These are phyloP conservation scores for Aspergillus carlsbadensis DNA, from an alignment of 495 filamentous ascomycete genomes.

Conservation along the genomic window DNA sequence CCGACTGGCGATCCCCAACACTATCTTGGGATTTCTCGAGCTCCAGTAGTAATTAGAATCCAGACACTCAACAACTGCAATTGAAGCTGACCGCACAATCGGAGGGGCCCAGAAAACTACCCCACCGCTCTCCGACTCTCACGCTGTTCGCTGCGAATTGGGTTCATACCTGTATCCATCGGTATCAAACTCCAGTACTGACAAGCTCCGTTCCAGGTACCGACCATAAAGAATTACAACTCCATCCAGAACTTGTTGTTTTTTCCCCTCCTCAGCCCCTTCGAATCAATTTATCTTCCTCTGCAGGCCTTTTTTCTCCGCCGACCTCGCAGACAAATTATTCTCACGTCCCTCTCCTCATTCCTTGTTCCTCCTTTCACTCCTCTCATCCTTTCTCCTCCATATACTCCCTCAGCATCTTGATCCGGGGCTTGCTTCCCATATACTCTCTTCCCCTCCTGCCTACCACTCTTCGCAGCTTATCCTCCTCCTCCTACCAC, in stretches of 20 bases:
- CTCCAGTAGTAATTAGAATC: conserved; percentile 18
- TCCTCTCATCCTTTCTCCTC: conserved; percentile 7
- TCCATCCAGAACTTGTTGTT: conserved; percentile 7
- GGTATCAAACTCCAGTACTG: conserved; percentile 5
- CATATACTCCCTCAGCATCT: conserved; percentile 35
- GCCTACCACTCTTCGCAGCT: conserved; percentile 13
- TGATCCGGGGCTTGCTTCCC: conserved; percentile 29
- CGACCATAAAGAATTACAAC: not conserved
- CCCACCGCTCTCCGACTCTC: not conserved
- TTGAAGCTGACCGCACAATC: conserved; percentile 1
- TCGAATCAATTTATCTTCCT: conserved; percentile 11
- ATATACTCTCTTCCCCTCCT: conserved; percentile 13
- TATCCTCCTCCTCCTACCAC: conserved; percentile 10
- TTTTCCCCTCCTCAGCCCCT: conserved; percentile 13
- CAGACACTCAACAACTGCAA: conserved; percentile 11
- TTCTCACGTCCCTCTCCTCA: not conserved
- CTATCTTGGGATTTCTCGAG: not conserved
- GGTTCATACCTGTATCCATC: conserved; percentile 9
- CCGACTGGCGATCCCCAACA: conserved; percentile 24
- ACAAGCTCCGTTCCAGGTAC: conserved; percentile 4
- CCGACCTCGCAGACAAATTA: conserved; percentile 14
- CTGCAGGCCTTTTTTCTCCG: conserved; percentile 8
- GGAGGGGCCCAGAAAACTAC: not conserved
- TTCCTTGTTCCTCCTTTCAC: conserved; percentile 6
- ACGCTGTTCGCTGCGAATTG: not conserved